Conservation (phyloP, 2,329 filamentous ascomycete species). For the Ophiostoma sp. region DNA sequence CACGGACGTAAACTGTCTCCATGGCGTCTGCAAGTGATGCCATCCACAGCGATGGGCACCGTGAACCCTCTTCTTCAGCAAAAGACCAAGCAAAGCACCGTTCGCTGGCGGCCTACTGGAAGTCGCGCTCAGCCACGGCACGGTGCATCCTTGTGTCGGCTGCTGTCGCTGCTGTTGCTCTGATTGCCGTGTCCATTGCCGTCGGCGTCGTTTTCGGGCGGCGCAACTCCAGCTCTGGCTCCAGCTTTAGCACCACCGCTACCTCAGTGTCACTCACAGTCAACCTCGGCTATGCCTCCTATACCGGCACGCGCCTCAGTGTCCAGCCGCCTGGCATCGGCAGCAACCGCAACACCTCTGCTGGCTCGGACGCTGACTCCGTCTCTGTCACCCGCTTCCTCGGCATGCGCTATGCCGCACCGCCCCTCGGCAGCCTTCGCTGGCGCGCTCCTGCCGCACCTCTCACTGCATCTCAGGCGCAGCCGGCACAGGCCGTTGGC, state of each 20-base stretch:
- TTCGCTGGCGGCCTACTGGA: background rate
- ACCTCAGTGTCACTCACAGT: background rate
- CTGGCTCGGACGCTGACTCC: background rate
- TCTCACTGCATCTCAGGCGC: background rate
- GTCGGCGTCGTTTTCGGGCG: background rate
- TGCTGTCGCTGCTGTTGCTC: background rate
- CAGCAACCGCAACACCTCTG: background rate
- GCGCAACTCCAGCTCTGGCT: background rate
- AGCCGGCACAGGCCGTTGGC: background rate
- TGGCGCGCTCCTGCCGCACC: slow-evolving; percentile 35
- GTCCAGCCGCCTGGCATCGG: background rate
- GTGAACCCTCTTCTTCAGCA: too few species aligned
- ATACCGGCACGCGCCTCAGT: background rate
- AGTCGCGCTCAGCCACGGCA: background rate
- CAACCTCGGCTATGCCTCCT: background rate
- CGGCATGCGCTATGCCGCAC: slow-evolving; percentile 42
- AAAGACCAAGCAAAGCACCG: background rate
- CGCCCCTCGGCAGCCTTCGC: slow-evolving; percentile 37
- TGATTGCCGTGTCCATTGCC: background rate
- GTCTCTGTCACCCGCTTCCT: slow-evolving; percentile 36
- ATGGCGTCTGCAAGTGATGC: background rate
- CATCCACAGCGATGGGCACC: background rate
- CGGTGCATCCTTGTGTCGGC: background rate
- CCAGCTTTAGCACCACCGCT: background rate
- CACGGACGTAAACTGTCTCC: background rate